Conservation (phyloP, 441 rosid genomes). For the Francoa sonchifolia region DNA sequence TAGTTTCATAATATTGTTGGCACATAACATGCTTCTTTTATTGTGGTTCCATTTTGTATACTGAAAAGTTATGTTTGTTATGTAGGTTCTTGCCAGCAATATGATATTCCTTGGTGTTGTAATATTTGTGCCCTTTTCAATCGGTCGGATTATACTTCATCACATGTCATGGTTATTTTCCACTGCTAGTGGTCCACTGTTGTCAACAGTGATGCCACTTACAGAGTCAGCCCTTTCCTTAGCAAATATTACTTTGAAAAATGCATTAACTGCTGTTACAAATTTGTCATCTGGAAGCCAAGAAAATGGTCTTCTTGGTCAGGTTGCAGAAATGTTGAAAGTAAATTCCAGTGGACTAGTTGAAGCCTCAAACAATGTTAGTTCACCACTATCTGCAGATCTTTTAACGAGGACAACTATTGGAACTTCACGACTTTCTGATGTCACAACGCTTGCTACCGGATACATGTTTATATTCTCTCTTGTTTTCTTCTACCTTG, state of each 20-base stretch:
- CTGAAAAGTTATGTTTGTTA: conserved; percentile 9
- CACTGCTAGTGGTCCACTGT: conserved; percentile 59
- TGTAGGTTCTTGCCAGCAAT: conserved; percentile 95
- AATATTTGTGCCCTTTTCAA: conserved; percentile 77
- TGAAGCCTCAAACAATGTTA: conserved; percentile 44
- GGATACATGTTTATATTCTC: conserved; percentile 78
- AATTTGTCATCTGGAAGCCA: conserved; percentile 70
- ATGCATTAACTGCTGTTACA: conserved; percentile 54
- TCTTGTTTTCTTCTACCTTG: conserved; percentile 64
- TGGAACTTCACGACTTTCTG: conserved; percentile 77
- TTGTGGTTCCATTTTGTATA: neutral
- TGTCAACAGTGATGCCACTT: conserved; percentile 56
- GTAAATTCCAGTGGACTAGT: conserved; percentile 47
- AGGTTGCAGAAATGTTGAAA: conserved; percentile 51
- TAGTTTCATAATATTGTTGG: too few species aligned
- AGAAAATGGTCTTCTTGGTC: conserved; percentile 41
- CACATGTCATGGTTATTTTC: conserved; percentile 69
- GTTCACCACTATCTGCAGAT: conserved; percentile 41
- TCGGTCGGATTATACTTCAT: conserved; percentile 68
- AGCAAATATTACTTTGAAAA: conserved; percentile 64
- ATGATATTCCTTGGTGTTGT: conserved; percentile 98
- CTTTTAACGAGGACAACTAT: conserved; percentile 44
- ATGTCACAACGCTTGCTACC: conserved; percentile 85
- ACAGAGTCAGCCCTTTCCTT: conserved; percentile 57
- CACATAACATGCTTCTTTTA: too few species aligned